Base-by-base conservation (phyloP, 768 basidiomycete genomes). In the Leccinum sublutescens region DNA sequence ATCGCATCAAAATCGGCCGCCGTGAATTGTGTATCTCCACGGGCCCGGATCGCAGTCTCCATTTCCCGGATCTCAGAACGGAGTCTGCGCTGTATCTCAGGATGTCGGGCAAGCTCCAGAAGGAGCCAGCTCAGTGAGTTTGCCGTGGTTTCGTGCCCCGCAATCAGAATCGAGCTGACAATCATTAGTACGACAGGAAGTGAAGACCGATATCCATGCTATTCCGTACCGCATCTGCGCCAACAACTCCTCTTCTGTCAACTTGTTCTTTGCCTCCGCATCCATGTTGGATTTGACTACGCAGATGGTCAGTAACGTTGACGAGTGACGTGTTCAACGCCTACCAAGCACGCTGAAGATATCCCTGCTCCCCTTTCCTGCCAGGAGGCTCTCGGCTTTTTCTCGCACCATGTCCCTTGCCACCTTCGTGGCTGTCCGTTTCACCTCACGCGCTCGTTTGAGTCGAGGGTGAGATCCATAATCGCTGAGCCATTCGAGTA, bases 61-160 rank as follows among this genome's bases (percentile, higher is more conserved):
- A 12, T 56, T 12, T 23, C 19, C 40, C 65, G 56, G 49, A 67
- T 62, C 52, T 68, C 68, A 2, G 17, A 74, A 14, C 91, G 82
- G 21, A 93, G 81, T 57, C 77, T 79, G 2, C 72, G 70, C 66
- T 93, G 89, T 2, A 84, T 71, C 19, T 83, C 75, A 0, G 81
- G 85, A 60, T 84, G 73, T 45, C 76, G 79, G 3, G 86, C 80
- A 4, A 93, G 77, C 63, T 86, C 84, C 54, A 86, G 75, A 9
- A 91, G 71, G 8, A 82, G 78, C 86, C 87, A 91, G 56, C 79
- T 77, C 33, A 87, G 54, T 2, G 80, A 77, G 38, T 79, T 83
- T 4, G 87, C 80, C 50, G 82, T 85, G 3, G 86, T 88, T 68
- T 87, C 88, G 67, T 88, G 82, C 2, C 79, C 80, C 43, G 80